A percentile compares a stretch with the other conserved stretches of the same genome.
phyloP scores from a whole-genome alignment of 257 asterid species.

The Primulina eburnea region DNA sequence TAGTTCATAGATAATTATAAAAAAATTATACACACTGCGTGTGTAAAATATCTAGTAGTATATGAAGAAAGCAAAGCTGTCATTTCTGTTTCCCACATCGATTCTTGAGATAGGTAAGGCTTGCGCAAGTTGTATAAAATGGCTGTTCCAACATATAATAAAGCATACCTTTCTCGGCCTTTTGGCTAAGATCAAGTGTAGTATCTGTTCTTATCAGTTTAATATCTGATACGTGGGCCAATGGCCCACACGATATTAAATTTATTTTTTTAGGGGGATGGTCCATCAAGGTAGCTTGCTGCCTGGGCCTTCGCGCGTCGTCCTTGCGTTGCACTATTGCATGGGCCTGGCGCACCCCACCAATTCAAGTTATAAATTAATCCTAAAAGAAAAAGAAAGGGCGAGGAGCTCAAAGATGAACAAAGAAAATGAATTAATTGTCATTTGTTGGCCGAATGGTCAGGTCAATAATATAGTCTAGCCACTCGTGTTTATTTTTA shows the following conservation, averaged over 20 bases:
- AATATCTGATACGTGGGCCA: slow-evolving; percentile 19
- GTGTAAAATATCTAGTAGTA: no score
- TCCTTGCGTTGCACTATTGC: slow-evolving; percentile 19
- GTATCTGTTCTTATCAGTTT: slow-evolving; percentile 38
- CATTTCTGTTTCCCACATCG: slow-evolving; percentile 10
- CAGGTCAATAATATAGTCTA: background rate
- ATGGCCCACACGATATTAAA: no score
- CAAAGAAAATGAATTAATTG: background rate
- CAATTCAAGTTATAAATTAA: background rate
- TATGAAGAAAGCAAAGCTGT: no score
- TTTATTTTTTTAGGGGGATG: background rate
- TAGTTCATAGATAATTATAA: no score
- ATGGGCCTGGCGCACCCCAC: slow-evolving; percentile 25
- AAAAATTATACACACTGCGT: no score
- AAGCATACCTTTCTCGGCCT: slow-evolving; percentile 41
- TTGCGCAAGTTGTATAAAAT: background rate
- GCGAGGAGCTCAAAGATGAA: background rate
- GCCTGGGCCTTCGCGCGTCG: slow-evolving; percentile 6
- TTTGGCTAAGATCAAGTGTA: slow-evolving; percentile 47
- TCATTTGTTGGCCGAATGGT: background rate
- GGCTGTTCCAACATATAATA: no score
- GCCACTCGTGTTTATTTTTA: no score
- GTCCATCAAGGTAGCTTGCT: slow-evolving; percentile 9
- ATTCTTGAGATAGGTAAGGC: background rate
- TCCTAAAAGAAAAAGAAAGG: no score